Evolutionary conservation across 805 yeast genomes (phyloP), one percentile per base, ranked within the genome.

Genomic region (Torulaspora microellipsoides): DNA sequence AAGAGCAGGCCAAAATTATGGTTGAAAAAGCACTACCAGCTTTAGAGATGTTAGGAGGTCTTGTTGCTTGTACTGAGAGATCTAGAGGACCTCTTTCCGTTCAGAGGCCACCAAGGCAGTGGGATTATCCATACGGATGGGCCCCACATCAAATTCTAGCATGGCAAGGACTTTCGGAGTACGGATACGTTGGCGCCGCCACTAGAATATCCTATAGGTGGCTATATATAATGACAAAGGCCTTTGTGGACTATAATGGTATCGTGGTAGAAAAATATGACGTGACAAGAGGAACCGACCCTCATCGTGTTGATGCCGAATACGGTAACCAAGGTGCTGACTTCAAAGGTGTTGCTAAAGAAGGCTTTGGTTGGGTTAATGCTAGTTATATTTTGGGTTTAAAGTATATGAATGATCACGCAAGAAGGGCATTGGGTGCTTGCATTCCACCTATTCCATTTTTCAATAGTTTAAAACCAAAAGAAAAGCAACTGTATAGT

Each of bases 101-200:
- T 13, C 72, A 77, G 34, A 71, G 88, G 56, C 96, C 95, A n/a
- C 78, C 83, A 10, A 73, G 98, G 63, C 99, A 91, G 67, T 91
- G 99, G 99, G 99, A 91, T 64, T 93, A 83, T 64, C 99, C 99
- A 2, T 87, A 70, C 59, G 98, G 98, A 1, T 91, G 99, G 99
- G 96, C 98, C 0, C 98, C 99, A 3, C 98, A 93, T 62, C 99
- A 91, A 65, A 86, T 91, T 13, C 64, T 91, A 42, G 91, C 95
- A 1, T 91, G 99, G 99, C 77, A 76, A 35, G 98, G 97, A 0
- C 71, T 91, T 28, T 55, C 63, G 25, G 76, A 80, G 41, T 93
- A 91, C 60, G 93, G 90, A 0, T 85, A 72, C 58, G 63, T 62
- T 3, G 78, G 73, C 3, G 77, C 77, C 13, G 81, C 91, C 1